Base-by-base conservation (phyloP, 2,329 filamentous ascomycete genomes). In the Pseudogymnoascus sp. region DNA sequence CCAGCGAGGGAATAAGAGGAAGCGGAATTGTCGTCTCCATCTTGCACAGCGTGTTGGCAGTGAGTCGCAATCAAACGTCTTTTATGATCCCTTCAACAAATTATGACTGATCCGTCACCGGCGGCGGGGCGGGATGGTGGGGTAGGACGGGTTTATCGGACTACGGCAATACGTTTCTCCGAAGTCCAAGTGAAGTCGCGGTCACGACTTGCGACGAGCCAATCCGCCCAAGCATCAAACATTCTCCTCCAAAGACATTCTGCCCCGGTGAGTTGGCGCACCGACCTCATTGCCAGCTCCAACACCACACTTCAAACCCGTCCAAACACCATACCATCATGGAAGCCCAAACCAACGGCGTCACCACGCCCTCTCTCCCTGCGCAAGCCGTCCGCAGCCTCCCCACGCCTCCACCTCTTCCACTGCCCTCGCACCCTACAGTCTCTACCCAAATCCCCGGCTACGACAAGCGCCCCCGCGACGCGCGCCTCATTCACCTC, bases 401-500 rank as follows among this genome's bases (percentile, higher is more conserved):
- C 64, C 19, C 61, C 62, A 61, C 35, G n/a, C 63, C 26, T 63
- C 59, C 65, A 57, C 38, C 68, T 62, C 56, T 61, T 55, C 37
- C 64, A 59, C 69, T 69, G 33, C 65, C 69, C 52, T 60, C 67
- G 21, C 65, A 70, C 21, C 70, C 70, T 33, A 64, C 64, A 52
- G 69, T 67, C 61, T 72, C 67, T 58, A 66, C 64, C 65, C 72
- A 65, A 65, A 68, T 71, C 45, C 65, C 58, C 15, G 69, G 68
- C 7, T 62, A 66, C 9, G 70, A 72, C 41, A 75, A 78, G 57
- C 83, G 87, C 3, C 89, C 89, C 0, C 87, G 89, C 74, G 89
- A 94, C 72, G 83, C 86, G 13, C 85, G 89, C 68, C 83, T 90
- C 12, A 83, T 94, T 67, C 89, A 92, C 74, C 82, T 92, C 15